These are phyloP conservation scores for Dothistroma pini DNA, from an alignment of 2,329 filamentous ascomycete species.

Conservation along the genomic window DNA sequence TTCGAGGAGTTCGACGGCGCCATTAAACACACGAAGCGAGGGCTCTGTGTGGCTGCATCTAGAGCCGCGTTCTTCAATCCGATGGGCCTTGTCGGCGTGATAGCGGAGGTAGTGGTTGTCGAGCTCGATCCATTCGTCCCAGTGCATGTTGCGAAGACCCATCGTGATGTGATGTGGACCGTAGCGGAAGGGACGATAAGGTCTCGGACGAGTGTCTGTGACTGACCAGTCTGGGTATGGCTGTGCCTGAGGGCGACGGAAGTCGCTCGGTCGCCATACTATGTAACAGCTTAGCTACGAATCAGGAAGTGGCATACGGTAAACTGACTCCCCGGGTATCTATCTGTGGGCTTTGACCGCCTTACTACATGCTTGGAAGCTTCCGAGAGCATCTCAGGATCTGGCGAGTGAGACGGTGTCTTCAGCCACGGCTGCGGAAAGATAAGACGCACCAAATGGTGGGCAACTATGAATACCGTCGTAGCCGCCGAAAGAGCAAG, in stretches of 20 bases:
- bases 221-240: slow-evolving; percentile 69
- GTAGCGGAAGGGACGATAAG: slow-evolving; percentile 74
- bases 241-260: slow-evolving; percentile 56
- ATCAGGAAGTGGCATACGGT: neutral
- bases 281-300: slow-evolving; percentile 15
- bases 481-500: neutral
- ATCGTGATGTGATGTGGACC: slow-evolving; percentile 75
- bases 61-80: slow-evolving; percentile 62
- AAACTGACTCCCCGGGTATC: slow-evolving; percentile 47
- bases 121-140: slow-evolving; percentile 78
- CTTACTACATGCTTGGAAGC: slow-evolving; percentile 19
- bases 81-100: slow-evolving; percentile 65
- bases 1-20: slow-evolving; percentile 70
- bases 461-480: neutral
- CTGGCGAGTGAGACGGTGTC: slow-evolving; percentile 33
- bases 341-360: slow-evolving; percentile 36
- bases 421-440: slow-evolving; percentile 7
- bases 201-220: slow-evolving; percentile 65
- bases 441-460: neutral
- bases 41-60: slow-evolving; percentile 69
- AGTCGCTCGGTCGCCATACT: slow-evolving; percentile 58
- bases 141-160: slow-evolving; percentile 67
- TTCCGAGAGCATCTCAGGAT: slow-evolving; percentile 44
- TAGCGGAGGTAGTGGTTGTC: slow-evolving; percentile 74
- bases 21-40: slow-evolving; percentile 54